phyloP scores from a whole-genome alignment of 257 asterid species.

The Rhazya stricta region DNA sequence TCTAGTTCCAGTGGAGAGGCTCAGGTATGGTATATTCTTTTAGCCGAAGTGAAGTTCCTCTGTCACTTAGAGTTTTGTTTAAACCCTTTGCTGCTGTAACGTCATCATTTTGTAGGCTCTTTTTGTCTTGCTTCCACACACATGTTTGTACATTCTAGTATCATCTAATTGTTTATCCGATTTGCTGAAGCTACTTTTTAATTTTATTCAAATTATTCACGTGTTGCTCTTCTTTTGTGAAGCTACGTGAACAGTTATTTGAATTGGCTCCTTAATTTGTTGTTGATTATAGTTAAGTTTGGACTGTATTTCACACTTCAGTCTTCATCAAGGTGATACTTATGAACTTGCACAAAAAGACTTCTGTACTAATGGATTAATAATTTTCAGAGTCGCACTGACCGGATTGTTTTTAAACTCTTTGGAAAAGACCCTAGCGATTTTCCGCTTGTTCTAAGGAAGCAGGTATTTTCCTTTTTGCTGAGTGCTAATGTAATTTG shows the following conservation, averaged over 20 bases:
- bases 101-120: neutral
- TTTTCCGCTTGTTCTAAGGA: constrained; percentile 58
- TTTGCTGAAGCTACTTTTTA: neutral
- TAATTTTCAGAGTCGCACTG: constrained; percentile 66
- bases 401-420: constrained; percentile 79
- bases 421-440: constrained; percentile 83
- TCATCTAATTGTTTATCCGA: neutral
- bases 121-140: neutral
- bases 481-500: constrained; percentile 6
- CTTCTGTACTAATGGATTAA: constrained; percentile 14
- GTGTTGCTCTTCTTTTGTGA: neutral
- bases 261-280: neutral
- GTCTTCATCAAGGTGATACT: neutral
- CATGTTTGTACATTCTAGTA: neutral
- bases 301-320: neutral
- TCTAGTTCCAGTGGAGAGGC: constrained; percentile 88
- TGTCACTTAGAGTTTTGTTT: constrained; percentile 2
- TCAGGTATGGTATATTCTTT: constrained; percentile 45
- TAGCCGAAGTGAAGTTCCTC: neutral
- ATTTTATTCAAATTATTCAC: neutral
- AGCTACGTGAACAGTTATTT: neutral
- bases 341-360: neutral
- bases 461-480: constrained; percentile 53
- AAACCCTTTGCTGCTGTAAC: neutral
- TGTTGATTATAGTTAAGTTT: neutral